Base-by-base conservation (phyloP, 805 yeast genomes). In the Metschnikowia bowlesiae region DNA sequence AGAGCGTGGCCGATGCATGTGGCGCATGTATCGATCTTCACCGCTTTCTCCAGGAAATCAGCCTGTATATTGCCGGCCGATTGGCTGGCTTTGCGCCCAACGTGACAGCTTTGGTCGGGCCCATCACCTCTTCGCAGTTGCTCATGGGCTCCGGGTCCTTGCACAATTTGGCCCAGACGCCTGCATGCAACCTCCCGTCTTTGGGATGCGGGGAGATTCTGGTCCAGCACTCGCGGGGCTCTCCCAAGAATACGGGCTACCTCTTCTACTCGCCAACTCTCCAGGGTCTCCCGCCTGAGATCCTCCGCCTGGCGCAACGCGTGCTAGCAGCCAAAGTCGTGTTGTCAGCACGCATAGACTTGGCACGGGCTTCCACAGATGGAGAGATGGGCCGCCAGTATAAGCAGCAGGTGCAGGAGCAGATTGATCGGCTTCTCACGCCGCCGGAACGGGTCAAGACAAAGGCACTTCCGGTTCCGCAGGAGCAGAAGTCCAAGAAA, bases 101-200 rank as follows among this genome's bases (percentile, higher is more conserved):
- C 63, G 67, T 88, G 1, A 74, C 88, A 2, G 81, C 81, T 0
- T 69, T 94, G 7, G 73, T 92, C 2, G 95, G 96, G 0, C 71
- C 95, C 0, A 70, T 78, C 6, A 78, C 87, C 0, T 81, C 96
- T 0, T 85, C 96, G 0, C 88, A 86, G 58, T 66, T 94, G 14
- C 68, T 92, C 26, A 78, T 88, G 0, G 73, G 78, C 14, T 70
- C 80, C 1, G 95, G 96, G 2, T 89, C 96, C 0, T 64, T 92
- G 4, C 69, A 69, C 10, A 83, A 80, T 6, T 68, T 92, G 8
- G 81, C 89, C 2, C 69, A 66, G 31, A 80, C 87, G 0, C 96
- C 97, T 0, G 76, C 96, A 3, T 88, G 97, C 59, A 92, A 92
- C 62, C 60, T 92, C 22, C 83, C 96, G 0, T 81, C 95, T 0